Evolutionary conservation across 805 yeast genomes (phyloP), one percentile per base, ranked within the genome.

Genomic region (Zygosaccharomyces bisporus): DNA sequence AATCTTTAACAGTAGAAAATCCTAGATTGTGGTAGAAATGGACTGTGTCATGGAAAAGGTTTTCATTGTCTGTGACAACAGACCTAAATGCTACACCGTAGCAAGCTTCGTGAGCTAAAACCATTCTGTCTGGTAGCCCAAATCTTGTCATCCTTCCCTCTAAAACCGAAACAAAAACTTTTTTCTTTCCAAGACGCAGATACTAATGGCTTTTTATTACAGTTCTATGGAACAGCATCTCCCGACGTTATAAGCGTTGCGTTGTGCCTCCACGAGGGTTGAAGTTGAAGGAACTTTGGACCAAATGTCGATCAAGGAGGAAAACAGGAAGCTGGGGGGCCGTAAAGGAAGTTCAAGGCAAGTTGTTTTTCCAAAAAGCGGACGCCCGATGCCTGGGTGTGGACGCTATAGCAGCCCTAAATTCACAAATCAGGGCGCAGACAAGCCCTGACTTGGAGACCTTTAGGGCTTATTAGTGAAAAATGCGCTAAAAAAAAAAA

Each of bases 1-100:
- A 84, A 54, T 72, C 79, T 58, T 82, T 79, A 37, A 79, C 71
- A 30, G 79, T 69, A 25, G 73, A 67, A 58, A 83, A 83, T 18
- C 90, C 90, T 44, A 84, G 67, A 20, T 64, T 52, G 52, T 64
- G 70, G 66, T 84, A 85, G 64, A 82, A 85, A n/a, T 66, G 55
- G 41, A 77, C 67, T 9, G 83, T 59, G 25, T 67, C 58, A 4
- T 67, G 67, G 62, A 77, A 84, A 29, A 62, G 58, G 6, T 61
- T 64, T 3, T 73, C 67, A 53, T 73, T 75, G 40, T 69, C 64
- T 7, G 89, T 80, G 34, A 79, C 79, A 43, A 83, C 67, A 30
- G 91, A 82, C 19, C 78, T 69, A 57, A 77, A 80, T 20, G 85
- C 77, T 39, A 80, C 70, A 43, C 72, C 71, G 50, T 59, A 63